Evolutionary conservation across 768 basidiomycete species (phyloP), one percentile per base, ranked within the genome.

Genomic region (Trametes villosa): DNA sequence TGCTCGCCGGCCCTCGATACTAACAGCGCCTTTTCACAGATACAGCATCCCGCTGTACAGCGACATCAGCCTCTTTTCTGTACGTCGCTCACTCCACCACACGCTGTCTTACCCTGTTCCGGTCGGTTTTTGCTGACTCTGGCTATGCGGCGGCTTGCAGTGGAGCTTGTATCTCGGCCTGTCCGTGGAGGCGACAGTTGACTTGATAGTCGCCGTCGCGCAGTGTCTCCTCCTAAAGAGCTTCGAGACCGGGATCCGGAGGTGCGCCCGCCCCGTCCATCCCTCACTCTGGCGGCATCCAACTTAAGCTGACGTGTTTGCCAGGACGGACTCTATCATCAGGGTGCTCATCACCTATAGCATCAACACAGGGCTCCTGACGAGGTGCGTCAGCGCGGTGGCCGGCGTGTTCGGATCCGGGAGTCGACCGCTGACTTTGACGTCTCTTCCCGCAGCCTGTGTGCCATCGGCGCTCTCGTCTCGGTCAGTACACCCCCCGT

Each of bases 151-250:
- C 8, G 4, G 11, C 30, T 4, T 36, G 4, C 34, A 62, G 60
- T 65, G 64, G 64, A 65, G 64, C 40, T 54, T 65, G 9, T 65
- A 65, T 38, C 47, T 59, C 26, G 64, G 64, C 12, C 58, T 65
- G 15, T 48, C 46, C 11, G 52, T 58, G 22, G 64, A 65, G 53
- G 60, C 51, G 7, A 31, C 57, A 11, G 49, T 48, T 17, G 64
- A 62, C 45, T 13, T 57, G 15, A 46, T 62, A 15, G 55, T 62
- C 22, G 61, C 64, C 20, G 22, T 54, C 12, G 29, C 64, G 2
- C 64, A 65, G 26, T 65, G 60, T 41, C 40, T 65, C 6, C 47
- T 62, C 17, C 53, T 65, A 26, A 33, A 52, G 8, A 53, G 60
- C 17, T 49, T 65, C 15, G 53, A 53, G 20, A 65, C 64, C 1